Percentiles rank a stretch among this genome's conserved stretches.
phyloP scores from a whole-genome alignment of 306 rosid species.

The Vigna nakashimae region DNA sequence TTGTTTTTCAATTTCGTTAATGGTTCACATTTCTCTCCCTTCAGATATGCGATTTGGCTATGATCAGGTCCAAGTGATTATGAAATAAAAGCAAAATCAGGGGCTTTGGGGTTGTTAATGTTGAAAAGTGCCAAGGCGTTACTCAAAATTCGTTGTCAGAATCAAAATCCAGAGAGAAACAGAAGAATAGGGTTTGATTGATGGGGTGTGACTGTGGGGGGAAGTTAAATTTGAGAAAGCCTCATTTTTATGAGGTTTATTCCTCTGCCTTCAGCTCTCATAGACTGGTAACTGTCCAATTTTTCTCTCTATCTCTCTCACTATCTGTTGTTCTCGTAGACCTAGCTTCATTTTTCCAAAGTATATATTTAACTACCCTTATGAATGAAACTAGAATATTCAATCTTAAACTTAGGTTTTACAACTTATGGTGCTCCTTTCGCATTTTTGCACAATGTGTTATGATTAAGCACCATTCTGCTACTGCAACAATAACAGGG shows the following conservation, averaged over 20 bases:
- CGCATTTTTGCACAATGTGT: not conserved
- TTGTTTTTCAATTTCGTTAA: not conserved
- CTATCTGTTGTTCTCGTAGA: not conserved
- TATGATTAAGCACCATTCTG: not conserved
- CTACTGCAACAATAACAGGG: not conserved
- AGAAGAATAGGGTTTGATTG: constrained; percentile 20
- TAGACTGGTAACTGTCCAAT: constrained; percentile 58
- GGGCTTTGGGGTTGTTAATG: constrained; percentile 40
- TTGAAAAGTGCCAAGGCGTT: constrained; percentile 27
- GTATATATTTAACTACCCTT: not conserved
- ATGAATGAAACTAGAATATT: not conserved
- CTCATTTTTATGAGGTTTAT: constrained; percentile 76
- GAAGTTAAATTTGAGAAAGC: constrained; percentile 63
- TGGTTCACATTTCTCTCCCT: constrained; percentile 4
- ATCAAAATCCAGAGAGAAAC: not conserved
- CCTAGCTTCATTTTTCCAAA: constrained; percentile 37
- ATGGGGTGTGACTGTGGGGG: constrained; percentile 60
- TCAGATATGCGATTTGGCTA: constrained; percentile 22
- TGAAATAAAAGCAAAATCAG: not conserved
- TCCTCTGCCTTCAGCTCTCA: constrained; percentile 66
- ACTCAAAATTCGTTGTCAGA: constrained; percentile 13
- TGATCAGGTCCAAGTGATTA: constrained; percentile 19
- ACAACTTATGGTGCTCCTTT: not conserved
- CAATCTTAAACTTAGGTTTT: not conserved
- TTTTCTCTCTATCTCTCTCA: not conserved